Conservation (phyloP, 345 rosid genomes). For the Salix arbutifolia region DNA sequence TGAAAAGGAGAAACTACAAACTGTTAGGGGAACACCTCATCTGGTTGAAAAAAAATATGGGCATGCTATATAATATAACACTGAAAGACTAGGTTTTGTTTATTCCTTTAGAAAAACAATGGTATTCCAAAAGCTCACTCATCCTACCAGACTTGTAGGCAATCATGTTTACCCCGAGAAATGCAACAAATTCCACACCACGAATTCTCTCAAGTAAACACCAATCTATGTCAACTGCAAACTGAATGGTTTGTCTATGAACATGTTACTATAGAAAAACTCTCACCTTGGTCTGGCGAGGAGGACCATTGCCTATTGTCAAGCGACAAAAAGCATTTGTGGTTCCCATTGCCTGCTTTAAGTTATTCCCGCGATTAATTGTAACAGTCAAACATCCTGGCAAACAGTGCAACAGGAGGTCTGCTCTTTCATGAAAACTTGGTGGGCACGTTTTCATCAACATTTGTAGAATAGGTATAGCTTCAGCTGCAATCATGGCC, state of each 20-base stretch:
- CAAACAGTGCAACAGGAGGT: conserved; percentile 76
- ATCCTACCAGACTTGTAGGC: neutral
- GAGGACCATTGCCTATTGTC: conserved; percentile 81
- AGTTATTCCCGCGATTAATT: conserved; percentile 71
- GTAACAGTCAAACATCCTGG: conserved; percentile 86
- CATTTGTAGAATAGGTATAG: conserved; percentile 71
- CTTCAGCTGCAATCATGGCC: conserved; percentile 81
- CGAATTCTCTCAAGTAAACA: neutral
- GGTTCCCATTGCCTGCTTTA: conserved; percentile 73
- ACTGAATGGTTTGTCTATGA: neutral
- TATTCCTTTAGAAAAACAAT: neutral
- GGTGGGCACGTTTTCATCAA: conserved; percentile 84
- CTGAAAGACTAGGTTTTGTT: neutral
- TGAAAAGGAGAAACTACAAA: neutral
- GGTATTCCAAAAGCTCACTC: neutral
- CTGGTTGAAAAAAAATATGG: neutral
- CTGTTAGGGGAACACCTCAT: neutral
- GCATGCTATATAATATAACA: neutral
- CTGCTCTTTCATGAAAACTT: conserved; percentile 80
- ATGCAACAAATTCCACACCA: neutral
- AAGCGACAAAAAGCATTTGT: conserved; percentile 81
- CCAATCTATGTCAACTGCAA: neutral
- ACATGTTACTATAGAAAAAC: neutral
- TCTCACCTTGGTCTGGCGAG: conserved; percentile 77
- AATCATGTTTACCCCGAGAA: neutral